A percentile compares a stretch with the other conserved stretches of the same genome.
phyloP scores from a whole-genome alignment of 1,139 yeast species.

The Protomyces arabidopsidicola region DNA sequence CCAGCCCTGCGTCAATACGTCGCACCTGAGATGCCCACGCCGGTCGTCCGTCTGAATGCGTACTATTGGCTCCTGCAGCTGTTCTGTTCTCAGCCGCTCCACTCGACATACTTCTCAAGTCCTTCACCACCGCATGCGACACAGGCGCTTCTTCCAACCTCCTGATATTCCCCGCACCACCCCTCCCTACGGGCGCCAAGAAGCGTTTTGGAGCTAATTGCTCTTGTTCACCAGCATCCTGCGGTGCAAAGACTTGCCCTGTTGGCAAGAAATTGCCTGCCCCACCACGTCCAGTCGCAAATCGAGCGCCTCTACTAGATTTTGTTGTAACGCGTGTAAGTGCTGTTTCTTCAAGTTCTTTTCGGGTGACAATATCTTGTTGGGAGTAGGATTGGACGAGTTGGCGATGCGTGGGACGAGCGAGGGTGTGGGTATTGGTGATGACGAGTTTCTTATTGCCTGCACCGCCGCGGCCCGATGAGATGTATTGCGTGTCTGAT shows the following conservation, averaged over 20 bases:
- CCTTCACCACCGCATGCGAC: not conserved
- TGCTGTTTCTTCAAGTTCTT: slow-evolving; percentile 1
- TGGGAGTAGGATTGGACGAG: not conserved
- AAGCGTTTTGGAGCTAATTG: not conserved
- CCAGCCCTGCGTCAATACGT: slow-evolving; percentile 16
- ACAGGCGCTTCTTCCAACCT: not conserved
- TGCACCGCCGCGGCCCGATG: not conserved
- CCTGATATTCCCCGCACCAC: slow-evolving; percentile 22
- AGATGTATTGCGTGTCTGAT: not conserved
- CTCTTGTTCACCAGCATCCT: not conserved
- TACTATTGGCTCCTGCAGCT: not conserved
- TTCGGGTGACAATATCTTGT: not conserved
- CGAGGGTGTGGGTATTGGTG: not conserved
- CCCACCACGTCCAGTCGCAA: slow-evolving; percentile 24
- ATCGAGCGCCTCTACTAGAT: slow-evolving; percentile 13
- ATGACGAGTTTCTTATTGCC: not conserved
- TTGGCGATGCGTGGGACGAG: not conserved
- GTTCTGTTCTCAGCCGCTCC: not conserved
- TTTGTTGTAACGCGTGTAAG: slow-evolving; percentile 16
- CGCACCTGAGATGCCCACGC: slow-evolving; percentile 5
- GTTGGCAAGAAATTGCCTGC: slow-evolving; percentile 22
- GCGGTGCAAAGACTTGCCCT: slow-evolving; percentile 8
- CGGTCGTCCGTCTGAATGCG: not conserved
- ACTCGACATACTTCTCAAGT: not conserved
- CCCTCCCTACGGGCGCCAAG: slow-evolving; percentile 4